Base-by-base conservation (phyloP, 1,284 basidiomycete genomes). In the Ceratobasidium sp. region DNA sequence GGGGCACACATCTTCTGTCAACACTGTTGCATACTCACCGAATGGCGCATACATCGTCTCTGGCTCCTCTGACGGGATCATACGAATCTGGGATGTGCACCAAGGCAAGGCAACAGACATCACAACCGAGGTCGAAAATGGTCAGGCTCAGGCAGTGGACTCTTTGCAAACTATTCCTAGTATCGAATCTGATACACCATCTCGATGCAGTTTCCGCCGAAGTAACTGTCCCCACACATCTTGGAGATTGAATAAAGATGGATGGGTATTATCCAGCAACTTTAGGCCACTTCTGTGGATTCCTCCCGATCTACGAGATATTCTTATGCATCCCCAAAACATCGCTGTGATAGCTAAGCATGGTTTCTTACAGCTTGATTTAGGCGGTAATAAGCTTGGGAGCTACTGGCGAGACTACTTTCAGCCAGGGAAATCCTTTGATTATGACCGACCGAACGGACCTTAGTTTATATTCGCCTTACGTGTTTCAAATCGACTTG, bases 1-100 rank as follows among this genome's bases (percentile, higher is more conserved):
- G 17, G 61, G 63, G 7, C 74, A 75, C 45, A 26, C 17, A 51
- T 75, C 42, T n/a, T n/a, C n/a, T n/a, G n/a, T n/a, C n/a, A n/a
- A n/a, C n/a, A n/a, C n/a, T n/a, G n/a, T n/a, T n/a, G n/a, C n/a
- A n/a, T n/a, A n/a, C n/a, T n/a, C n/a, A n/a, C n/a, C n/a, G n/a
- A n/a, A n/a, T n/a, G n/a, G n/a, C n/a, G n/a, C n/a, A n/a, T n/a
- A n/a, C n/a, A n/a, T n/a, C n/a, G 74, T 54, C 45, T 75, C 74
- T 17, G 37, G 61, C 26, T 75, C 74, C 11, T 8, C 3, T 8
- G 74, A 75, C 74, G 11, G 20, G 6, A 75, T 45, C 20, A 53
- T 75, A 15, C 74, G 42, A 15, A 3, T 76, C 1, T 76, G 75
- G 75, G 51, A 68, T 15, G 45, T 53, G 20, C 20, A 39, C 3